A percentile compares a stretch with the other conserved stretches of the same genome.
phyloP scores from a whole-genome alignment of 148 eudicot genomes.

The Diospyros kaki region DNA sequence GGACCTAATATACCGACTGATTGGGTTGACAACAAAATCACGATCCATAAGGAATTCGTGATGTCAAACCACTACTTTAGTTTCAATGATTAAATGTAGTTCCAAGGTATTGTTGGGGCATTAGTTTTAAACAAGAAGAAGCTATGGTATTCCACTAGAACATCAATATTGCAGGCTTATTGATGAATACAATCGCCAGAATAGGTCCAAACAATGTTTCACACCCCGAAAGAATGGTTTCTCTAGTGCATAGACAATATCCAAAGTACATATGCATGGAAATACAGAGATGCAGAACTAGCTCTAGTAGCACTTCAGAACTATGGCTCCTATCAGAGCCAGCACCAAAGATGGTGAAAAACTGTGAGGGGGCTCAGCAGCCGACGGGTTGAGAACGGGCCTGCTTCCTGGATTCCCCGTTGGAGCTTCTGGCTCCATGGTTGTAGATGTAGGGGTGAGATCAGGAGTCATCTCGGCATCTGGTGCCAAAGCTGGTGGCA shows the following conservation, averaged over 20 bases:
- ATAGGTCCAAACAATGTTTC: not conserved
- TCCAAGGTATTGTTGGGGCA: not conserved
- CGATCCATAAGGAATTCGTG: too few relatives aligned
- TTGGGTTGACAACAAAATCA: too few relatives aligned
- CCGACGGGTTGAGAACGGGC: slow-evolving; percentile 38
- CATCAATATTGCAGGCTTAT: not conserved
- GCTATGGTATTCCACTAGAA: not conserved
- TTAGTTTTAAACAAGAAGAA: not conserved
- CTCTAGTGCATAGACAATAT: not conserved
- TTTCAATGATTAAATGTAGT: too few relatives aligned
- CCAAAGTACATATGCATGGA: not conserved
- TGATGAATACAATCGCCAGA: not conserved
- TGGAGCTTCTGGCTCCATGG: slow-evolving; percentile 31
- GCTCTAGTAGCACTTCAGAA: slow-evolving; percentile 27
- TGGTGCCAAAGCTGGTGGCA: slow-evolving; percentile 47
- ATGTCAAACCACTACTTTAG: too few relatives aligned
- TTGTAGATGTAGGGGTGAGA: slow-evolving; percentile 36
- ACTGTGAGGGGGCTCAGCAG: slow-evolving; percentile 30
- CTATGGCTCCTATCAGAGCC: slow-evolving; percentile 24
- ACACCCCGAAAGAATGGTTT: slow-evolving; percentile 4
- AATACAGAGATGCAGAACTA: not conserved
- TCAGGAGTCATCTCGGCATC: slow-evolving; percentile 32
- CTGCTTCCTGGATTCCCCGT: slow-evolving; percentile 37
- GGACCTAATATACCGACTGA: too few relatives aligned
- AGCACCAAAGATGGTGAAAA: slow-evolving; percentile 33